Base-by-base conservation (phyloP, 2,329 filamentous ascomycete species). In the Shiraia bambusicola region DNA sequence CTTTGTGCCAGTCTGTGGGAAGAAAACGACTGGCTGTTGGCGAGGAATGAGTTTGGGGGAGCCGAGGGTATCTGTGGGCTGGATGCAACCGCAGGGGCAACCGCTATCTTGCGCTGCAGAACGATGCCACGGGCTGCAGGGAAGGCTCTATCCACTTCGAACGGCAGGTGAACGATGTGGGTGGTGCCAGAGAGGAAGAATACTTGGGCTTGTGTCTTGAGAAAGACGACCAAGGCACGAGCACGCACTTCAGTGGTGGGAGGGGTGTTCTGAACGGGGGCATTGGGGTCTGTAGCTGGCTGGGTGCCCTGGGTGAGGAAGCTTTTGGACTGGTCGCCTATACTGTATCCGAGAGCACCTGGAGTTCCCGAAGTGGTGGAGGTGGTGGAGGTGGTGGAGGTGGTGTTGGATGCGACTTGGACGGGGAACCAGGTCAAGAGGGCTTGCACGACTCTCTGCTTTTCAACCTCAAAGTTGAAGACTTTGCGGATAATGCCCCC, bases 131-230 rank as follows among this genome's bases (percentile, higher is more conserved):
- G 77, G 5, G 90, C 87, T 10, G 88, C 87, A 26, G 92, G 83
- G 66, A 91, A 88, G 22, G 88, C 90, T 38, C 82, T 82, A 63
- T 95, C 89, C 29, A 96, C 87, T 70, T 97, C 91, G 62, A 98
- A 98, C 2, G 92, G 92, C 61, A 98, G 82, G 65, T 95, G 89
- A 34, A 97, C 79, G 44, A 95, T 82, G 76, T 98, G 88, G 62
- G 82, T 93, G 25, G 88, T 84, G 14, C 92, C 92, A 2, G 87
- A 82, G 27, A 97, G 79, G 65, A 94, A 96, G 74, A 91, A 94
- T 52, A 98, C 82, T 64, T 97, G 92, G 15, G 88, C 90, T 63
- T 97, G 92, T 0, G 88, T 91, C 69, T 88, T 91, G 52, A 98
- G 80, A 54, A 97, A 87, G 35, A 98, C 87, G 6, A 97, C 88